phyloP scores from a whole-genome alignment of 108 stramenopile species.

The Stephanodiscus triporus region DNA sequence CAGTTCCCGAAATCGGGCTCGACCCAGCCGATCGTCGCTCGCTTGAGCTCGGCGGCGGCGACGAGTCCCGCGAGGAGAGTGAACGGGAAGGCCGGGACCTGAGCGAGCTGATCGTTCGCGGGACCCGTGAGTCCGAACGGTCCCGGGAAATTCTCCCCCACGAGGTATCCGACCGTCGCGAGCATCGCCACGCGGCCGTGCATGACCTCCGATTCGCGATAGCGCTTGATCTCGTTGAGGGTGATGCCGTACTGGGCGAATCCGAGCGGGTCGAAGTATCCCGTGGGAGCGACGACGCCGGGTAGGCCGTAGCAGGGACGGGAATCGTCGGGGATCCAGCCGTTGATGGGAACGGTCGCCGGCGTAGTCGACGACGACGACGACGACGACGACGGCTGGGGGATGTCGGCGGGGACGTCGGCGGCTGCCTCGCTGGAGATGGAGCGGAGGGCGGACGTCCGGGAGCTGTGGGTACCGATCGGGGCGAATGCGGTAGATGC shows the following conservation, averaged over 20 bases:
- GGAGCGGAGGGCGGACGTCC: constrained; percentile 14
- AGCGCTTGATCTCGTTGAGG: constrained; percentile 61
- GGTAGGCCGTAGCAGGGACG: constrained; percentile 65
- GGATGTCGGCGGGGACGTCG: constrained; percentile 15
- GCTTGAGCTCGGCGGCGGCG: constrained; percentile 62
- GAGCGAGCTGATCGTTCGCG: constrained; percentile 79
- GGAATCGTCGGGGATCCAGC: constrained; percentile 58
- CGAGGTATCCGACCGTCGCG: constrained; percentile 56
- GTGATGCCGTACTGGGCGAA: constrained; percentile 63
- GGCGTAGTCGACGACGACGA: too few species aligned
- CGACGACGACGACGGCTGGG: constrained; percentile 1
- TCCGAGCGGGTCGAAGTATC: constrained; percentile 77
- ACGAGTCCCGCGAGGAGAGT: constrained; percentile 51
- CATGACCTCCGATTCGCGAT: constrained; percentile 78
- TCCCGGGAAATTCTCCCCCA: constrained; percentile 49
- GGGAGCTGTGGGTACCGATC: neutral
- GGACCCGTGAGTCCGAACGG: constrained; percentile 66
- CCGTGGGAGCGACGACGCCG: constrained; percentile 60
- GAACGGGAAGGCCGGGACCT: constrained; percentile 55
- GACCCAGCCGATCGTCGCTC: constrained; percentile 76
- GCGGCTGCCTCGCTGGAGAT: constrained; percentile 15
- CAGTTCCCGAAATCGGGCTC: constrained; percentile 56
- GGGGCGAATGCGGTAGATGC: constrained; percentile 38
- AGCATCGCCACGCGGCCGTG: constrained; percentile 77
- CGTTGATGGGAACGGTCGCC: constrained; percentile 49